Evolutionary conservation across 1,139 yeast genomes (phyloP).

Genomic region (Zygotorulaspora mrakii): DNA sequence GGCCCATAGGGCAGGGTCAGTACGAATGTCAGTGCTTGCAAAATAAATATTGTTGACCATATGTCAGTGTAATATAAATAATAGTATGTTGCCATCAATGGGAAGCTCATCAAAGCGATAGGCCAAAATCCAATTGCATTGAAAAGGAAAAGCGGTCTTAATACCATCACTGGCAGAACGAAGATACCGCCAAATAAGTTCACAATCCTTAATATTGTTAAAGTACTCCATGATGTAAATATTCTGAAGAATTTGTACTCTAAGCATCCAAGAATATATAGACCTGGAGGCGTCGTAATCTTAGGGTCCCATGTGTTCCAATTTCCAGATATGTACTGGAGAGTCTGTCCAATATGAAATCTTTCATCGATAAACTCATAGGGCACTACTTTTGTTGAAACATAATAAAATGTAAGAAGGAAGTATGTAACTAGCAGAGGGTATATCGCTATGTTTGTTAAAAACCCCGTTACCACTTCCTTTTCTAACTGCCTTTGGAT

Average conservation of each 20-base stretch:
- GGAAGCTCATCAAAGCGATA: constrained; percentile 53
- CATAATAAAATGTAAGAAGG: constrained; percentile 24
- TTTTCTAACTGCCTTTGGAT: constrained; percentile 28
- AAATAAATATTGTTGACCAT: constrained; percentile 75
- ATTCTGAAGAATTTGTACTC: constrained; percentile 39
- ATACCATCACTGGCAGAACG: constrained; percentile 46
- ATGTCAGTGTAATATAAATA: constrained; percentile 87
- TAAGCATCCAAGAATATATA: constrained; percentile 61
- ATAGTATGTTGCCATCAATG: constrained; percentile 69
- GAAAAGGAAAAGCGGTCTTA: constrained; percentile 38
- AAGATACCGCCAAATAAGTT: constrained; percentile 62
- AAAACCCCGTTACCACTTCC: constrained; percentile 32
- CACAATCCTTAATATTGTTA: constrained; percentile 50
- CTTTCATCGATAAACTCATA: constrained; percentile 57
- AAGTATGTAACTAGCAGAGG: constrained; percentile 27
- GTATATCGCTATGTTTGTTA: constrained; percentile 27
- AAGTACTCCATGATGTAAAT: constrained; percentile 36
- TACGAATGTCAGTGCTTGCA: constrained; percentile 47
- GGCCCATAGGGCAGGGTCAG: constrained; percentile 38
- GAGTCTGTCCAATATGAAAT: constrained; percentile 81
- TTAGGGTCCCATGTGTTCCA: constrained; percentile 77
- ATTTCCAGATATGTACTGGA: constrained; percentile 56
- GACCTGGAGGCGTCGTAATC: constrained; percentile 96
- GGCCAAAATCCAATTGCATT: constrained; percentile 47
- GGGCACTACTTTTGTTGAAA: constrained; percentile 28